Evolutionary conservation across 192 early-diverging fungal genomes (phyloP), one percentile per base, ranked within the genome.

Genomic region (Pilaira anomala): DNA sequence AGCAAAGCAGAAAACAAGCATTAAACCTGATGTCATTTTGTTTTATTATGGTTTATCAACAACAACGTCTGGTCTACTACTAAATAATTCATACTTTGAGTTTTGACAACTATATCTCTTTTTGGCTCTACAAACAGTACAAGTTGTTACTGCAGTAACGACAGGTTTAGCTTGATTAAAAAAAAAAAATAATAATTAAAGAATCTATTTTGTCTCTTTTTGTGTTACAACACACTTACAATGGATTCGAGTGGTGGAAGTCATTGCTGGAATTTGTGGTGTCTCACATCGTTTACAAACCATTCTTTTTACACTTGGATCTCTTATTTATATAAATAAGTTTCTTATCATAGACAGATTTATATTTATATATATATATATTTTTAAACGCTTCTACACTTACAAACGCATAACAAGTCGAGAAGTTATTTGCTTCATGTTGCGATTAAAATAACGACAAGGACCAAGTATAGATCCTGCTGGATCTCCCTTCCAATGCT

Each of bases 221-320:
- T 52, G 2, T 28, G 3, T 7, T 22, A 13, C n/a, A 46, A 0
- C 11, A 36, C 2, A 54, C 48, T 36, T 75, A 83, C 83, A 63
- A 61, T 68, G 62, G 9, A 79, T 55, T 16, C 76, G 77, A 25
- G 76, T 66, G 33, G 66, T 62, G 3, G 66, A 65, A 22, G 80
- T 85, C 7, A 83, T 48, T 13, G 74, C 80, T 5, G 85, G 85
- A 16, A 87, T 45, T 52, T 83, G 40, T 1, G 83, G 22, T 16
- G 78, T 69, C 16, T 85, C 80, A 49, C 85, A 87, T 14, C 75
- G 69, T 54, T 77, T 75, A 63, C 85, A 87, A 36, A 85, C 68
- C 4, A 62, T 65, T 33, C 83, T 69, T 62, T 87, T 87, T 28
- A 87, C 63, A 11, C 46, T 42, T 11, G 85, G 85, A 54, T 77